Base-by-base conservation (phyloP, 83 land plant genomes). In the Picea abies region DNA sequence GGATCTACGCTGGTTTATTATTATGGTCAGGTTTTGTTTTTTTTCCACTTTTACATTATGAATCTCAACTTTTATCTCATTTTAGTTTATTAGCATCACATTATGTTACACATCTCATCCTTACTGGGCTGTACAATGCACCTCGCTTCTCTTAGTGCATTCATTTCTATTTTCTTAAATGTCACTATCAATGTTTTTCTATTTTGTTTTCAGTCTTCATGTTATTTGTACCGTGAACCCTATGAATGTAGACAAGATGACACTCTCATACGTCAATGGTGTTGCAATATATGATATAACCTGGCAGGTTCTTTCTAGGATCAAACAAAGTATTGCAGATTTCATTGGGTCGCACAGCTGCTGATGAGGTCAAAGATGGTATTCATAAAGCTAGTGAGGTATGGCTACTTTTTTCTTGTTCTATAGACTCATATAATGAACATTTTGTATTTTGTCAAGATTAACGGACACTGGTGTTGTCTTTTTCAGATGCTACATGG, bases 241-340 rank as follows among this genome's bases (percentile, higher is more conserved):
- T 22, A 23, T 76, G 61, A 22, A 4, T 76, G 79, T 76, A 23
- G 29, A 76, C 52, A 49, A 11, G 17, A 72, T 35, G 75, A 35
- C 20, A n/a, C 56, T 37, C 26, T 52, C 22, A 4, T 23, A 25
- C 8, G 25, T 52, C 3, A 76, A 22, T 32, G 61, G 16, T 35
- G 22, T 58, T 77, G 22, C 63, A 32, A 29, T 82, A 17, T 16
- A 32, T 44, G 23, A 58, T 82, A 20, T 79, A 9, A 58, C 37
- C 69, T 49, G 32, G 63, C 90, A 97, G 99, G 80, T 94, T 97
- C 71, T 97, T 97, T 65, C 94, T 97, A 79, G 99, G 99, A 22
- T 91, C 95, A 83, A 97, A 97, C 81, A 97, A 96, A 87, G 99
- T 97, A 0, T 90, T 97, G 86, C 99, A 97, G 63, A 83, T 97